Conservation (phyloP, 2,329 filamentous ascomycete genomes). For the Epichloe aotearoae region DNA sequence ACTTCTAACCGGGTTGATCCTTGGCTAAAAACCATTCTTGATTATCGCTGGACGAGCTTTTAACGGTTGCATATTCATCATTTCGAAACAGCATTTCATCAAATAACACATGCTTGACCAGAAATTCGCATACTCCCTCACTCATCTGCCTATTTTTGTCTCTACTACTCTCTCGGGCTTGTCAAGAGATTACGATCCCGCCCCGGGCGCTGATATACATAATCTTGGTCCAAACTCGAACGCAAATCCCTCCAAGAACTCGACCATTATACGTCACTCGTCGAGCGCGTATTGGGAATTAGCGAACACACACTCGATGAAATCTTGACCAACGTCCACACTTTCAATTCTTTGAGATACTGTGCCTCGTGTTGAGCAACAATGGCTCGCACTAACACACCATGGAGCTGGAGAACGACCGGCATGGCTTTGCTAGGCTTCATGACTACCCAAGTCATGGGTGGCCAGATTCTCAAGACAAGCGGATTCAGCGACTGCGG, state of each 20-base stretch:
- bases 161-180: not conserved
- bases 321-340: too few relatives aligned
- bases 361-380: conserved; percentile 7
- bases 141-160: not conserved
- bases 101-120: not conserved
- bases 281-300: too few relatives aligned
- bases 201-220: not conserved
- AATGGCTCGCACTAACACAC: conserved; percentile 20
- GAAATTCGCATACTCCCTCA: not conserved
- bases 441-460: conserved; percentile 38
- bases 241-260: too few relatives aligned
- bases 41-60: conserved; percentile 5
- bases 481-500: conserved; percentile 65
- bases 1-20: conserved; percentile 39
- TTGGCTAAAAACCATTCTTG: conserved; percentile 26
- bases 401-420: conserved; percentile 15
- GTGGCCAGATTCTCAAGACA: conserved; percentile 63
- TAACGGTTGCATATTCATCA: not conserved
- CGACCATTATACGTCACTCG: too few relatives aligned
- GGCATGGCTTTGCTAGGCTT: conserved; percentile 22
- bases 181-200: not conserved
- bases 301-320: too few relatives aligned
- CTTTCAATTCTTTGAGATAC: not conserved
- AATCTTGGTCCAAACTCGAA: too few relatives aligned
- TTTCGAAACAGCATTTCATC: not conserved